Conservation (phyloP, 768 basidiomycete species). For the Termitomyces sp. region DNA sequence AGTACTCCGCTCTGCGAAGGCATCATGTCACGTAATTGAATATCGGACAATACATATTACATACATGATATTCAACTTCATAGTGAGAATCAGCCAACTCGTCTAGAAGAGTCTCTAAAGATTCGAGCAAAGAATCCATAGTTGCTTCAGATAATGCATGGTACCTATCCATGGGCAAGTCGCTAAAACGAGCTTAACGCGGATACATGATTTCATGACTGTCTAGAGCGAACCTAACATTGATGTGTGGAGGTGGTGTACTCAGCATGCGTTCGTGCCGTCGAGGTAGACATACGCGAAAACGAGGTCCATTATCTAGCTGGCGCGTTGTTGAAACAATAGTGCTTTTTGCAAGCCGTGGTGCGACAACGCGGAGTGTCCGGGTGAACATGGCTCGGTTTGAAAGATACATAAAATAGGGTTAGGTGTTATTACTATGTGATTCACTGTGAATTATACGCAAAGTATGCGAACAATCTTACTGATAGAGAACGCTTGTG, state of each 20-base stretch:
- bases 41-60: slow-evolving; percentile 27
- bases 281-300: not conserved
- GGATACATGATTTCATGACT: not conserved
- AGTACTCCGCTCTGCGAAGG: slow-evolving; percentile 77
- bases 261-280: slow-evolving; percentile 28
- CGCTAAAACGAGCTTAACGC: slow-evolving; percentile 19
- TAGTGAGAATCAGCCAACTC: slow-evolving; percentile 45
- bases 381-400: slow-evolving; percentile 8
- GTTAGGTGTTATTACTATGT: slow-evolving; percentile 11
- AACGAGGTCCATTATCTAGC: not conserved
- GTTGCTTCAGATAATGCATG: slow-evolving; percentile 67
- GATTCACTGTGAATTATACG: not conserved
- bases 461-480: not conserved
- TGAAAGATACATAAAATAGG: slow-evolving; percentile 10
- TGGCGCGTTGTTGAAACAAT: not conserved
- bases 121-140: slow-evolving; percentile 74
- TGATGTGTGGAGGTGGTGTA: slow-evolving; percentile 57
- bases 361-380: slow-evolving; percentile 1
- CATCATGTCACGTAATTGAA: not conserved
- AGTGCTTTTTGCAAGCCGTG: slow-evolving; percentile 1
- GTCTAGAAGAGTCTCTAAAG: slow-evolving; percentile 71
- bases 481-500: not conserved
- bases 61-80: slow-evolving; percentile 88
- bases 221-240: slow-evolving; percentile 40
- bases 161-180: slow-evolving; percentile 60